Base-by-base conservation (phyloP, 306 rosid genomes). In the Astragalus glycyphyllos region DNA sequence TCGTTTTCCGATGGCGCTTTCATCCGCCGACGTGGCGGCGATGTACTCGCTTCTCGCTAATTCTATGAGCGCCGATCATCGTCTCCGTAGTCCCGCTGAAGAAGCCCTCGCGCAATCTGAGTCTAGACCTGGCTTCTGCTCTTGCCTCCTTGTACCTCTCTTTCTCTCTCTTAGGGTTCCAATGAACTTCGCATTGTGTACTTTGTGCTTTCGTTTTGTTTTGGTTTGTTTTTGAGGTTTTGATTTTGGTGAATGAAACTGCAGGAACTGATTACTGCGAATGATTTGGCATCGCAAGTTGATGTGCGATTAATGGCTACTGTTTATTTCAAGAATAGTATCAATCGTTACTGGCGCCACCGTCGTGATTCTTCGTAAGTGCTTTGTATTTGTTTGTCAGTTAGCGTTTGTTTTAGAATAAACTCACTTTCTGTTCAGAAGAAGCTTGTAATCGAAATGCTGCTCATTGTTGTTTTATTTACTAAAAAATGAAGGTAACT, bases 241-340 rank as follows among this genome's bases (percentile, higher is more conserved):
- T 60, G n/a, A 9, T 35, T 32, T 17, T 47, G 11, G 20, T 55
- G 72, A 29, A 59, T 15, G 64, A 34, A 50, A 73, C 56, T 58
- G 87, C 84, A 90, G 97, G 97, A 94, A 73, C 65, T 94, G 15
- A 89, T 94, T 73, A 89, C 83, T n/a, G 88, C 97, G 0, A 88
- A 84, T 55, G 92, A 89, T 90, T 89, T 89, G 71, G 92, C 71
- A 37, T 42, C 89, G 49, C 95, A 84, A 46, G 84, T 75, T n/a
- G 95, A 94, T 78, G 88, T 90, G 76, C 92, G 97, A 32, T 75
- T 94, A 81, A 71, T 94, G 97, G 97, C 98, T 37, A 81, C 97
- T 0, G 88, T 94, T 38, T 87, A 81, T 76, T 90, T 94, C 75
- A 94, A 94, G 81, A 94, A 94, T 44, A 84, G 90, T 61, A 66